Conservation (phyloP, 768 basidiomycete genomes). For the Hebeloma cylindrosporum region DNA sequence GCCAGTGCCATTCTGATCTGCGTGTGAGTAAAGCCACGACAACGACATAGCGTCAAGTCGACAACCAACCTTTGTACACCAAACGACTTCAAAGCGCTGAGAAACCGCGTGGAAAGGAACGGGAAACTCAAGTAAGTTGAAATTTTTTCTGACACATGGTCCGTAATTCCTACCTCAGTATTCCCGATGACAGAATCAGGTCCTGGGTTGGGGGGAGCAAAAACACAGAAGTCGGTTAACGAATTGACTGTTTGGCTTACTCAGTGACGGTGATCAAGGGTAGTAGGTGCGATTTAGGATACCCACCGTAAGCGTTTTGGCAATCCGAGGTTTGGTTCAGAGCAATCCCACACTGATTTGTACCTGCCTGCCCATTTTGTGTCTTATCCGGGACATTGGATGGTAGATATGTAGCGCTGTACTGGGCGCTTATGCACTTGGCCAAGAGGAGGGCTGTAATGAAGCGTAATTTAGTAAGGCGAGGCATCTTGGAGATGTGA, state of each 20-base stretch:
- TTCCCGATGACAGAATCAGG: conserved; percentile 55
- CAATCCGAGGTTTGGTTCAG: conserved; percentile 59
- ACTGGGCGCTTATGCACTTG: conserved; percentile 14
- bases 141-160: no score
- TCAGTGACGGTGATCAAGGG: conserved; percentile 7
- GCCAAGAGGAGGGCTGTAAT: background rate
- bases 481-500: background rate
- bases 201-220: conserved; percentile 47
- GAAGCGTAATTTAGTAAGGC: background rate
- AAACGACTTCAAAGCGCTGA: conserved; percentile 43
- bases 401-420: conserved; percentile 37
- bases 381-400: conserved; percentile 45
- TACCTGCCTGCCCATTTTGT: conserved; percentile 61
- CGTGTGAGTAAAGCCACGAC: background rate
- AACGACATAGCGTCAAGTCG: background rate
- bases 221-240: conserved; percentile 50
- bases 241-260: conserved; percentile 46
- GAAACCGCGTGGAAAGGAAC: background rate
- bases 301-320: conserved; percentile 63
- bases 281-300: background rate
- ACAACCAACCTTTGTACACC: conserved; percentile 40
- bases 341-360: conserved; percentile 62
- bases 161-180: conserved; percentile 50
- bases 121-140: background rate
- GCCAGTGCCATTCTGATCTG: conserved; percentile 53